Base-by-base conservation (phyloP, 371 early-diverging fungal species). In the Mortierella sp. region DNA sequence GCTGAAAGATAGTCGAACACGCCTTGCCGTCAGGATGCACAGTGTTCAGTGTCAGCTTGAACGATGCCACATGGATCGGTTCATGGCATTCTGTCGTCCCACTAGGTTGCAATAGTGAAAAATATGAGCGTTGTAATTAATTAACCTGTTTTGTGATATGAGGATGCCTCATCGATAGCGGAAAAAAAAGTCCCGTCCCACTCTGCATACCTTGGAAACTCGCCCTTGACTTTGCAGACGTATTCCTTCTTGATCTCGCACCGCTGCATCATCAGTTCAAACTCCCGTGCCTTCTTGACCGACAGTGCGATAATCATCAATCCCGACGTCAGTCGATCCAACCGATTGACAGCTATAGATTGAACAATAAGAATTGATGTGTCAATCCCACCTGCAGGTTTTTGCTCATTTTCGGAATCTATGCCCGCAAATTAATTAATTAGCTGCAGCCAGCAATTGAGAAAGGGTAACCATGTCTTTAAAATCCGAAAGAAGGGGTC, bases 261-360 rank as follows among this genome's bases (percentile, higher is more conserved):
- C 22, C 79, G 79, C 22, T 86, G 76, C 90, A 99, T 90, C 71
- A 92, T 85, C 31, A 67, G 37, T 71, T 93, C 94, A 26, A 98
- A 76, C 47, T 86, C 76, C 16, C 88, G 86, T 2, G 97, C 95
- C 26, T 79, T 81, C 31, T 89, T 80, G 19, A 92, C 82, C n/a
- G 88, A 93, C 5, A 88, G 85, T 0, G 93, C 95, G 22, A 99
- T 88, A 9, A 99, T 85, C 89, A 96, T 90, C 4, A 99, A 76
- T 4, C 99, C 99, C 6, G 97, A 97, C 0, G 98, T 98, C 44
- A 97, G 88, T 24, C 97, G 91, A 87, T 99, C 99, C 71, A 99
- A 80, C 44, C 99, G 90, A 86, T 99, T 97, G 64, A 91, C 89
- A 19, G 96, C 94, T 93, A 79, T n/a, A n/a, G n/a, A n/a, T n/a